These are phyloP conservation scores for Ustilago tritici DNA, from an alignment of 1,284 basidiomycete genomes.

Conservation along the genomic window DNA sequence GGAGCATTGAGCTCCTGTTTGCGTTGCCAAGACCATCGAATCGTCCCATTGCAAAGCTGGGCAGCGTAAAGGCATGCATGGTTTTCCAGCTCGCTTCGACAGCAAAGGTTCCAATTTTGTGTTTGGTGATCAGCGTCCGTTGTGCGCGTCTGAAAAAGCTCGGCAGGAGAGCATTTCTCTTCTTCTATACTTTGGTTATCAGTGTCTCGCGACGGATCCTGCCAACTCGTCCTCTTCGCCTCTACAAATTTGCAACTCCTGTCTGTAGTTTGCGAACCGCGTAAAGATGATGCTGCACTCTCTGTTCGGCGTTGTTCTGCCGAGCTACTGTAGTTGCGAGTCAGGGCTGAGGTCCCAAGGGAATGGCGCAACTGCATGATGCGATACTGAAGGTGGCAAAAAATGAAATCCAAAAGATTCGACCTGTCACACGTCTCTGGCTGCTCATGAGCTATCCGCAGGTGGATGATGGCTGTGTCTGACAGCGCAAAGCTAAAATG, in stretches of 20 bases:
- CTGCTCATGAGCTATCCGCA: not conserved
- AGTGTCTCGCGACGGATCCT: not conserved
- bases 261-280: not conserved
- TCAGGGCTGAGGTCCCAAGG: not conserved
- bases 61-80: not conserved
- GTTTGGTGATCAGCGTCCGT: not conserved
- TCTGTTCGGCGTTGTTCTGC: not conserved
- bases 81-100: not conserved
- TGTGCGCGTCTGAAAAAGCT: conserved; percentile 2
- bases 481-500: not conserved
- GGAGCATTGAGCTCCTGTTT: not conserved
- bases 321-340: not conserved
- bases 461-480: not conserved
- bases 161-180: not conserved
- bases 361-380: conserved; percentile 4
- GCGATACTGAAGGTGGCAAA: not conserved
- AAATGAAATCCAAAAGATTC: conserved; percentile 1
- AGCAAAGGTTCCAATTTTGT: not conserved
- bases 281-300: not conserved
- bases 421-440: conserved; percentile 44
- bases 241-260: not conserved
- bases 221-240: not conserved
- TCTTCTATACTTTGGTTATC: not conserved
- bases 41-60: not conserved
- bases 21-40: not conserved